Conservation (phyloP, 148 eudicot genomes). For the Vaccinium darrowii region DNA sequence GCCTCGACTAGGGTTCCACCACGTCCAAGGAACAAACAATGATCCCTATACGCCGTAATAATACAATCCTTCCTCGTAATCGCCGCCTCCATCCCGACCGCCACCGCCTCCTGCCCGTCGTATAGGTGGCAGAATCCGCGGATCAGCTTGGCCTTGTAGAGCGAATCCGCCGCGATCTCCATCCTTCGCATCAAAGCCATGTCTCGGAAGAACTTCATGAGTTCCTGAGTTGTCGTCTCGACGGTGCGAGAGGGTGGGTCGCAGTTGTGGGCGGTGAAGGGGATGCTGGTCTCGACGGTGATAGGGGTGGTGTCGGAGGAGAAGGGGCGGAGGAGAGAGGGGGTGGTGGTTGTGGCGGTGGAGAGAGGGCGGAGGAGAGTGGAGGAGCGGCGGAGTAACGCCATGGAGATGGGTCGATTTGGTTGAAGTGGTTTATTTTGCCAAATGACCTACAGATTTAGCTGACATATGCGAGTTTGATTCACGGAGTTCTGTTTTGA, state of each 20-base stretch:
- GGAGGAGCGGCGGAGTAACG: slow-evolving; percentile 34
- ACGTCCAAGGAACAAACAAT: slow-evolving; percentile 63
- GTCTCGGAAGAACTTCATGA: slow-evolving; percentile 59
- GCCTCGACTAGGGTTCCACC: slow-evolving; percentile 61
- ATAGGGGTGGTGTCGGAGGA: slow-evolving; percentile 46
- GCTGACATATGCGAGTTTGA: neutral
- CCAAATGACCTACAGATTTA: neutral
- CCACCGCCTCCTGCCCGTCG: slow-evolving; percentile 95
- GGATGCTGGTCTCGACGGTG: slow-evolving; percentile 72
- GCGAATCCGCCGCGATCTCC: slow-evolving; percentile 97
- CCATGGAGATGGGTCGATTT: slow-evolving; percentile 25
- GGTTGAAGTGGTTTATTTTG: neutral
- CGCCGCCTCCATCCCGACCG: slow-evolving; percentile 86
- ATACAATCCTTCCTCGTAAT: slow-evolving; percentile 64
- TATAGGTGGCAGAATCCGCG: slow-evolving; percentile 92
- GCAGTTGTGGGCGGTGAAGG: slow-evolving; percentile 71
- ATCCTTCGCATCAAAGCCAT: slow-evolving; percentile 84
- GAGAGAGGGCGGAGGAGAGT: slow-evolving; percentile 14
- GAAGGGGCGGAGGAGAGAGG: slow-evolving; percentile 32
- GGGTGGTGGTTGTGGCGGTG: slow-evolving; percentile 22
- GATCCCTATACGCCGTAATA: slow-evolving; percentile 87
- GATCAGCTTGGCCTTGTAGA: slow-evolving; percentile 82
- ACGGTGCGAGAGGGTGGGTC: slow-evolving; percentile 73
- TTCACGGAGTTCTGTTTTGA: neutral
- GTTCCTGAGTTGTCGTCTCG: slow-evolving; percentile 52